phyloP scores from a whole-genome alignment of 371 early-diverging fungal species.

The Enterospora canceri region DNA sequence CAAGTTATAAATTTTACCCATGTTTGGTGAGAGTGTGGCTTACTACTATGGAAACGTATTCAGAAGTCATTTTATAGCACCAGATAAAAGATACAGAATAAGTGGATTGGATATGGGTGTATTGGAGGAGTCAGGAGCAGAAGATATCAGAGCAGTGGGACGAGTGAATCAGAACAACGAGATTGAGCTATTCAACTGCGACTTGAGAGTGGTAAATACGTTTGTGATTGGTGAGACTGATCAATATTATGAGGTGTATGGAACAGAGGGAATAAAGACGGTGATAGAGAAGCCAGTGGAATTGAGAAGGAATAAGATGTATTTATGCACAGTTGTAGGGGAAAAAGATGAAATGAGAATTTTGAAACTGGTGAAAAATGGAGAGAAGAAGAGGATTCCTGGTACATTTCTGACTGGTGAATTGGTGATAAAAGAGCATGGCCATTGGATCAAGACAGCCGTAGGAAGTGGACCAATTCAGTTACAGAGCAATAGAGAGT shows the following conservation, averaged over 20 bases:
- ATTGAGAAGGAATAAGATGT: constrained; percentile 3
- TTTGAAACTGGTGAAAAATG: constrained; percentile 19
- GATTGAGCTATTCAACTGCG: constrained; percentile 27
- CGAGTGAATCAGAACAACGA: background rate
- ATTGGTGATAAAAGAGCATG: background rate
- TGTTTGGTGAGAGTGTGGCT: constrained; percentile 25
- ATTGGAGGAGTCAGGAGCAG: background rate
- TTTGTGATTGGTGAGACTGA: constrained; percentile 31
- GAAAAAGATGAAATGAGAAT: constrained; percentile 21
- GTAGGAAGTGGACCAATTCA: constrained; percentile 15
- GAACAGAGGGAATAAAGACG: constrained; percentile 21
- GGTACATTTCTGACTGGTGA: constrained; percentile 5
- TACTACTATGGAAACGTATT: constrained; percentile 37
- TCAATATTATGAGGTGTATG: constrained; percentile 15
- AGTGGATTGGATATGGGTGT: background rate
- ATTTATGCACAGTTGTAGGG: constrained; percentile 21
- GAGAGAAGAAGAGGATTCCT: constrained; percentile 16
- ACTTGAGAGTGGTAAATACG: constrained; percentile 34
- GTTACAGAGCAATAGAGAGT: constrained; percentile 26
- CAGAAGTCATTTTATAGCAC: constrained; percentile 22
- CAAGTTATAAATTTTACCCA: background rate
- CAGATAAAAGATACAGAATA: constrained; percentile 16
- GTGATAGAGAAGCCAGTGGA: constrained; percentile 10
- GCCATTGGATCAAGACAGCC: background rate
- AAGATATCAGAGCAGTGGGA: background rate